Conservation (phyloP, 2,329 filamentous ascomycete genomes). For the Verticillium nubilum region DNA sequence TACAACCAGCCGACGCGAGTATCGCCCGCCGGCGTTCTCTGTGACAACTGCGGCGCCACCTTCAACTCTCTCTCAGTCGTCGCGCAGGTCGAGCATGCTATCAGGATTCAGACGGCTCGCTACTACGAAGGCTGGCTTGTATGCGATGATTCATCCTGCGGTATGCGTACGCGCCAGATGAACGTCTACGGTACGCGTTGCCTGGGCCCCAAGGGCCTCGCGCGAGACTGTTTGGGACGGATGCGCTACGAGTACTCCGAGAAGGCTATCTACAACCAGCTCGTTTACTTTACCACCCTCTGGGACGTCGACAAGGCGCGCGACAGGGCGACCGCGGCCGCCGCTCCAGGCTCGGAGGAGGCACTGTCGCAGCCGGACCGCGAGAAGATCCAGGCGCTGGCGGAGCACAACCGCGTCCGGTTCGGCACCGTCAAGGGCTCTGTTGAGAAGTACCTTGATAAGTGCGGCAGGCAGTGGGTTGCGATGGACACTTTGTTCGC, state of each 20-base stretch:
- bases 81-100: slow-evolving; percentile 80
- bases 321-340: slow-evolving; percentile 36
- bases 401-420: slow-evolving; percentile 73
- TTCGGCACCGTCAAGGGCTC: slow-evolving; percentile 73
- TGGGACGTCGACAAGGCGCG: slow-evolving; percentile 88
- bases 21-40: slow-evolving; percentile 70
- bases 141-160: slow-evolving; percentile 85
- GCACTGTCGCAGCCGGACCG: slow-evolving; percentile 46
- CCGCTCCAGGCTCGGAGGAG: slow-evolving; percentile 16
- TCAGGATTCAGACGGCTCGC: slow-evolving; percentile 68
- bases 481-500: slow-evolving; percentile 86
- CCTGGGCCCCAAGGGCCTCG: slow-evolving; percentile 79
- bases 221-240: slow-evolving; percentile 74
- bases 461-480: slow-evolving; percentile 88
- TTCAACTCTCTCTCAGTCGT: slow-evolving; percentile 70
- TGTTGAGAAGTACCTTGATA: slow-evolving; percentile 79
- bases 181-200: slow-evolving; percentile 89
- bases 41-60: slow-evolving; percentile 59
- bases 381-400: slow-evolving; percentile 62
- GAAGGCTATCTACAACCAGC: slow-evolving; percentile 90
- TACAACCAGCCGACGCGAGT: slow-evolving; percentile 51
- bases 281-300: slow-evolving; percentile 77
- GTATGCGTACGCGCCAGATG: slow-evolving; percentile 83
- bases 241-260: slow-evolving; percentile 88
- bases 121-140: slow-evolving; percentile 94